Percentiles rank a stretch among this genome's conserved stretches.
Conservation (phyloP, 2,329 filamentous ascomycete genomes). For the Fusarium camptoceras region DNA sequence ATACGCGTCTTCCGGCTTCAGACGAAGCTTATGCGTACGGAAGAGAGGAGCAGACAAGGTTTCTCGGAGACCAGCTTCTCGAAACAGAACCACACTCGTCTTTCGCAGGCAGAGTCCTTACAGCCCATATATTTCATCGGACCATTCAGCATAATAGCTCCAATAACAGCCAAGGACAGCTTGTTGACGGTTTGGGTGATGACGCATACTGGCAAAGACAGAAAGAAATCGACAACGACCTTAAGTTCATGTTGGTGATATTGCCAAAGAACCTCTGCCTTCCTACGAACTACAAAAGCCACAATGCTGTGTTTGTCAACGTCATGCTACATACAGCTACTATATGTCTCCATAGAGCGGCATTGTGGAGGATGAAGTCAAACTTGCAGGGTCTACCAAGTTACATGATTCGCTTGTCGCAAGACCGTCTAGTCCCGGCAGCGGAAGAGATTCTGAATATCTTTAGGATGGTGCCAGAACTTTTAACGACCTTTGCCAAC, state of each 20-base stretch:
- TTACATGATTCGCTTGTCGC: constrained; percentile 18
- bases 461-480: constrained; percentile 20
- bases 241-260: constrained; percentile 21
- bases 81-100: constrained; percentile 10
- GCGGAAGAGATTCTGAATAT: constrained; percentile 22
- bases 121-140: constrained; percentile 18
- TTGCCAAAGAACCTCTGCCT: constrained; percentile 18
- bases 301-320: constrained; percentile 26
- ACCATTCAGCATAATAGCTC: constrained; percentile 16
- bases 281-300: constrained; percentile 13
- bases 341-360: constrained; percentile 24
- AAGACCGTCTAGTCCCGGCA: constrained; percentile 16
- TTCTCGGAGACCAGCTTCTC: constrained; percentile 12
- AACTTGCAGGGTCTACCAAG: constrained; percentile 1
- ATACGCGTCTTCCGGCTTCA: constrained; percentile 16
- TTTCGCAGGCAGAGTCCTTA: constrained; percentile 9
- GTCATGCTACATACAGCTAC: constrained; percentile 22
- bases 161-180: not conserved
- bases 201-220: constrained; percentile 13
- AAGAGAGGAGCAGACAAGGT: constrained; percentile 4
- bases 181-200: not conserved
- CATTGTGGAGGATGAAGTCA: constrained; percentile 20
- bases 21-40: constrained; percentile 10
- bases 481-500: constrained; percentile 4
- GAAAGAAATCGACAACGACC: constrained; percentile 14